Evolutionary conservation across 2,329 filamentous ascomycete species (phyloP), one percentile per base, ranked within the genome.

Genomic region (Rhinocladiella mackenziei): DNA sequence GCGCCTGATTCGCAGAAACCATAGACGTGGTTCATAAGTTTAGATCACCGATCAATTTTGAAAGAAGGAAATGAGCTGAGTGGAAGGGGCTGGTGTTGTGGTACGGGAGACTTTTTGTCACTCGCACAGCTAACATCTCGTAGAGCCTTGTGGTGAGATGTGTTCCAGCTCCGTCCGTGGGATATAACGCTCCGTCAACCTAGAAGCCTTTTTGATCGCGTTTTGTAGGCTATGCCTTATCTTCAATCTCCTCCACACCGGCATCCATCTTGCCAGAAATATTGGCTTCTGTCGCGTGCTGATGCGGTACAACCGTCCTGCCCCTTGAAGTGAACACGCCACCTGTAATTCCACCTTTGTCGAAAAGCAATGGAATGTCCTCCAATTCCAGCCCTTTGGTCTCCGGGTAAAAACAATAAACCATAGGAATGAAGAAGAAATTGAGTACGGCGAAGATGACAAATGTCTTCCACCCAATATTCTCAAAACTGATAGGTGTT

Each of bases 401-500:
- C 26, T 37, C 34, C 9, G 22, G 20, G 14, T 37, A 37, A 22
- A 37, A 37, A 22, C 25, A 28, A 19, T 22, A 37, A 17, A 37
- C 22, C 4, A 37, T 5, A 9, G 22, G 20, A 19, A 26, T 9
- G 22, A 25, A 25, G n/a, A 20, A 14, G 34, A 17, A 18, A 14
- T 37, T 37, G 34, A 37, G 26, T 19, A 37, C 34, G 34, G 34
- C 22, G 13, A 37, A 37, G 34, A 22, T 22, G 34, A 37, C 17
- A 13, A 25, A 37, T 25, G 22, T 25, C 8, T 4, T 9, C 20
- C 22, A 37, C 9, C 34, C 34, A 14, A 37, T 37, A 19, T 28
- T 37, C 8, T 15, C 22, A 19, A 37, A 17, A 4, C 17, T 17
- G 17, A 37, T 20, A 13, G 79, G 80, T 0, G 78, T 80, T 38